Evolutionary conservation across 192 early-diverging fungal species (phyloP), one percentile per base, ranked within the genome.

Genomic region (Phlyctochytrium bullatum): DNA sequence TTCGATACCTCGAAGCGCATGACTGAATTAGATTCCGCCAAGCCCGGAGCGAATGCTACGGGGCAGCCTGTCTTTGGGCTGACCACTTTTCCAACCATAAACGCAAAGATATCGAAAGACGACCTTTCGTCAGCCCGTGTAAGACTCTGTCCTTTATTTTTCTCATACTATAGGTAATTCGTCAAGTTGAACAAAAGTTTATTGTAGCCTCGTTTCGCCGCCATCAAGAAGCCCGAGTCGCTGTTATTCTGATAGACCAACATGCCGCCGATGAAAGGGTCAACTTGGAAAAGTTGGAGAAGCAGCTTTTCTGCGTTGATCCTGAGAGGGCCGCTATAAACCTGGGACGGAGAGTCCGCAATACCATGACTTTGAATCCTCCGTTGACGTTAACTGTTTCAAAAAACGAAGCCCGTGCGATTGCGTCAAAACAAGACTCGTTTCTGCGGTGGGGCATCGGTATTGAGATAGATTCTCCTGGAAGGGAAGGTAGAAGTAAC

Each of bases 251-350:
- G 31, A 74, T 91, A 24, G 91, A 92, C 63, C 91, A 92, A 70
- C 91, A 92, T 77, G 91, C 91, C 24, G 88, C 88, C 0, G 88
- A 92, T 71, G 91, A 92, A 67, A 80, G 91, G 3, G 78, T 91
- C 17, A 69, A 80, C 10, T 68, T 92, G 23, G 91, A 92, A 69
- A 71, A 58, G 28, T 28, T 64, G n/a, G 33, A 10, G 3, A 31
- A 34, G 0, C 23, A 47, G 2, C 32, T 59, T 17, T 29, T 50
- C 34, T n/a, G n/a, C n/a, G n/a, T n/a, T n/a, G n/a, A n/a, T n/a
- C n/a, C n/a, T n/a, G n/a, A 71, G 2, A 50, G 34, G 12, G n/a
- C 28, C 17, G 0, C 24, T 12, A 17, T 4, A 50, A 0, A 66
- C 27, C n/a, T 36, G n/a, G 34, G 58, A 32, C 27, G 70, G 31